Conservation (phyloP, 495 filamentous ascomycete species). For the Aspergillus egyptiacus region DNA sequence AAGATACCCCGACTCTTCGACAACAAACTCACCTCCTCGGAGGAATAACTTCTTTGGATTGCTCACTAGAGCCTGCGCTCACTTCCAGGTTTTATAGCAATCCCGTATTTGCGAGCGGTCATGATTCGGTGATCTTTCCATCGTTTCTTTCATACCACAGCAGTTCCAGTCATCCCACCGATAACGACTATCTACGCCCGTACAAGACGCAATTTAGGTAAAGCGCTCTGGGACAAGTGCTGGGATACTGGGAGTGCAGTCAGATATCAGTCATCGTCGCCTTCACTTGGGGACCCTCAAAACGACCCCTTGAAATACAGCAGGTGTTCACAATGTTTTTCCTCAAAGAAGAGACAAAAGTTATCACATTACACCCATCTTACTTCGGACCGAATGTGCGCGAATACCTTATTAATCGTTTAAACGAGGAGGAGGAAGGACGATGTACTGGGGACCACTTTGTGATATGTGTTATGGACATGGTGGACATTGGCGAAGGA, state of each 20-base stretch:
- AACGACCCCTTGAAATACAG: neutral
- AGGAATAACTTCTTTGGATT: neutral
- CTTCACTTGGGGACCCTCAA: neutral
- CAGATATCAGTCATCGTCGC: neutral
- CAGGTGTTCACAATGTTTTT: slow-evolving; percentile 70
- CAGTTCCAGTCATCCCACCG: neutral
- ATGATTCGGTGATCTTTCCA: slow-evolving; percentile 5
- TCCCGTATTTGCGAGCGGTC: neutral
- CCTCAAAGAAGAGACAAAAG: slow-evolving; percentile 88
- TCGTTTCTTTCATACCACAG: neutral
- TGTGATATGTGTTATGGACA: slow-evolving; percentile 94
- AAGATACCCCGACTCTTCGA: slow-evolving; percentile 1
- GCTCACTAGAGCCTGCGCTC: neutral
- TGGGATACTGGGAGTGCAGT: too few species aligned
- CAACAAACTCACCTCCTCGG: slow-evolving; percentile 1
- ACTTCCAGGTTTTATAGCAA: neutral
- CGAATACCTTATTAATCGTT: slow-evolving; percentile 75
- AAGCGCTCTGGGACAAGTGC: too few species aligned
- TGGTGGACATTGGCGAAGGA: slow-evolving; percentile 85
- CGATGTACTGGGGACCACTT: slow-evolving; percentile 89
- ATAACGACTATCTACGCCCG: neutral
- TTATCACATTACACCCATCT: slow-evolving; percentile 89
- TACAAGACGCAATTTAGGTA: too few species aligned
- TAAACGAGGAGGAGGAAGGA: slow-evolving; percentile 89
- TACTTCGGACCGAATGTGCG: slow-evolving; percentile 91